Base-by-base conservation (phyloP, 805 yeast genomes). In the Ogataea ganodermae region DNA sequence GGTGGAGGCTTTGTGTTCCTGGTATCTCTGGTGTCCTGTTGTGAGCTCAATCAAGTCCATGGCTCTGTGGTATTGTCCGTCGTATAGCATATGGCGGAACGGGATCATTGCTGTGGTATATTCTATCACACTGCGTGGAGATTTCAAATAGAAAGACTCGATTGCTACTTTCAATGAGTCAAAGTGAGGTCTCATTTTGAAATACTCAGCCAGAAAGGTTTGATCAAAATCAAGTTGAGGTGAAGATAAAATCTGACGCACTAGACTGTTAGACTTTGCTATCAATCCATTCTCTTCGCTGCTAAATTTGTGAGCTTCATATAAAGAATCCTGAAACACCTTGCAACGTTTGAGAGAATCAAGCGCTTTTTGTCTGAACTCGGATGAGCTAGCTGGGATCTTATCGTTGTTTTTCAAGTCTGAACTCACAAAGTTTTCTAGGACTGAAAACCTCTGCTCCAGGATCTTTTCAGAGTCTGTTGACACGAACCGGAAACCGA, bases 1-100 rank as follows among this genome's bases (percentile, higher is more conserved):
- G 9, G 36, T 40, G 4, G 39, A 21, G 4, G 67, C 70, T 42
- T 70, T 62, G 32, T 62, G 48, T 2, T 58, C 58, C 9, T 75
- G 62, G 63, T 81, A 84, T 52, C 78, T 74, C 10, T 71, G 63
- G 37, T 79, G 76, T 2, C 83, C 89, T 1, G 81, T 75, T 0
- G 94, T 81, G 39, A 74, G 59, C 51, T 84, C 87, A 18, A 87
- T 71, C 36, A 84, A 63, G 39, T 72, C 71, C 32, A 84, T 63
- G 0, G 90, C 88, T 35, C 71, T 69, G 22, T 73, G 70, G 49
- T 83, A 71, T 41, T 84, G 80, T 1, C 80, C 85, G 51, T 78
- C 72, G 65, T 73, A 82, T 2, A 85, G 61, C n/a, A 81, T 71
- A 35, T 73, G 63, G 16, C 91, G 63, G 50, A 86, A 78, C 3